phyloP scores from a whole-genome alignment of 192 early-diverging fungal genomes.

The Coemansia aciculifera region DNA sequence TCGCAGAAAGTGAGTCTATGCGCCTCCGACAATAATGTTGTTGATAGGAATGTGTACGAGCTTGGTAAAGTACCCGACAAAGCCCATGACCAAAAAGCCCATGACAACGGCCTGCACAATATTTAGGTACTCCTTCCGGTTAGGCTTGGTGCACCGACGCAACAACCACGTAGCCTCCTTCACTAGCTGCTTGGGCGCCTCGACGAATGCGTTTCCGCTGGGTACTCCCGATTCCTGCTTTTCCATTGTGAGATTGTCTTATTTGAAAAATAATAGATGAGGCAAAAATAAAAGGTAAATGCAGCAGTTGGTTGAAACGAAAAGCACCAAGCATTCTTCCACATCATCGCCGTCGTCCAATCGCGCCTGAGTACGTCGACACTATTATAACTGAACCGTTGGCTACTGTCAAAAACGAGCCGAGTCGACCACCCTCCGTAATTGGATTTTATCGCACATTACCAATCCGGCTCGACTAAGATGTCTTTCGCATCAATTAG shows the following conservation, averaged over 20 bases:
- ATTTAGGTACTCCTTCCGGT: constrained; percentile 91
- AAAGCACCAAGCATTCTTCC: not conserved
- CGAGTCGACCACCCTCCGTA: not conserved
- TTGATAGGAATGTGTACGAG: constrained; percentile 99
- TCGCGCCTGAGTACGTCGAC: not conserved
- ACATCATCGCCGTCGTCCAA: not conserved
- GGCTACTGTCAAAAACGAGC: not conserved
- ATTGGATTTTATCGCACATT: not conserved
- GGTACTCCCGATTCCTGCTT: constrained; percentile 25
- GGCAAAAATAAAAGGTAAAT: not conserved
- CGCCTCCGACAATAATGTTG: constrained; percentile 91
- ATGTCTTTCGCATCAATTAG: not conserved
- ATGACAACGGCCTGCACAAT: constrained; percentile 92
- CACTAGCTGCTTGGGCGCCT: constrained; percentile 85
- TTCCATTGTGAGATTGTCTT: constrained; percentile 18
- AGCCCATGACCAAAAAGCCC: constrained; percentile 95
- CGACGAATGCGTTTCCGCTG: constrained; percentile 62
- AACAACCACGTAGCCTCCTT: constrained; percentile 92
- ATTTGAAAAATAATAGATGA: not conserved
- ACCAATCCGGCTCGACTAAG: not conserved
- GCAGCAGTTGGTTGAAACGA: not conserved
- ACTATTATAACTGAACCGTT: not conserved
- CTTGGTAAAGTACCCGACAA: constrained; percentile 98
- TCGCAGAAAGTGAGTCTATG: constrained; percentile 11
- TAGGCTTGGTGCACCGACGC: constrained; percentile 97